Percentiles rank a stretch among this genome's conserved stretches.
These are phyloP conservation scores for Penicillium sp. DNA, from an alignment of 2,329 filamentous ascomycete species.

Conservation along the genomic window DNA sequence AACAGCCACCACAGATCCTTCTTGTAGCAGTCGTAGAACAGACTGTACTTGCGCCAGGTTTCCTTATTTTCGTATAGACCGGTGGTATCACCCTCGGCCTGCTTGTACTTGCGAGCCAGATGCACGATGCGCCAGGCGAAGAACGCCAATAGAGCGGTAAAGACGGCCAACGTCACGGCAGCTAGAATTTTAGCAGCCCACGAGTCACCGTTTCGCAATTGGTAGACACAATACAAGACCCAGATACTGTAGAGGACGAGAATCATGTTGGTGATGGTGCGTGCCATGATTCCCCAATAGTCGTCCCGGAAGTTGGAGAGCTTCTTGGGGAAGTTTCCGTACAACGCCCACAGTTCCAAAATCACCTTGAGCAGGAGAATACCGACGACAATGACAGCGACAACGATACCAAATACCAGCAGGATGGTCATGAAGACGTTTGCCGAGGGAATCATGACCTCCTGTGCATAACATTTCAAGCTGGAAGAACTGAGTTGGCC, in stretches of 20 bases:
- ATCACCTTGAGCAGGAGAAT: constrained; percentile 90
- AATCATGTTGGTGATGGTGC: constrained; percentile 86
- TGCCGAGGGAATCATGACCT: constrained; percentile 79
- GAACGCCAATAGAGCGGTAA: constrained; percentile 77
- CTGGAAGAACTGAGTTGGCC: constrained; percentile 62
- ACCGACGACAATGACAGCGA: constrained; percentile 79
- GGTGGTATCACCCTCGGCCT: constrained; percentile 69
- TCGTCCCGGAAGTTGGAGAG: constrained; percentile 87
- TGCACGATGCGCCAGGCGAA: constrained; percentile 83
- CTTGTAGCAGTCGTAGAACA: constrained; percentile 97
- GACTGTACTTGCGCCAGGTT: constrained; percentile 90
- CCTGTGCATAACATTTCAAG: constrained; percentile 79
- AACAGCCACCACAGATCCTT: constrained; percentile 98
- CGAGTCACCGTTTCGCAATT: constrained; percentile 90
- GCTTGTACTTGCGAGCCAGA: constrained; percentile 73
- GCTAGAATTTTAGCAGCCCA: constrained; percentile 89
- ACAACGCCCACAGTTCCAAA: constrained; percentile 88
- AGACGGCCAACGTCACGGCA: constrained; percentile 74
- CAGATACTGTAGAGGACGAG: constrained; percentile 91
- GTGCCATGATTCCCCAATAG: constrained; percentile 91
- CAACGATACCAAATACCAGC: constrained; percentile 81
- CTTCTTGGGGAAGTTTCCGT: constrained; percentile 77
- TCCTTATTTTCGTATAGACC: constrained; percentile 85
- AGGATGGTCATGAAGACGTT: constrained; percentile 98
- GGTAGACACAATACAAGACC: constrained; percentile 94